A percentile compares a stretch with the other conserved stretches of the same genome.
phyloP scores from a whole-genome alignment of 225 moss, liverwort and hornwort species.

The Bryoerythrophyllum caledonicum region DNA sequence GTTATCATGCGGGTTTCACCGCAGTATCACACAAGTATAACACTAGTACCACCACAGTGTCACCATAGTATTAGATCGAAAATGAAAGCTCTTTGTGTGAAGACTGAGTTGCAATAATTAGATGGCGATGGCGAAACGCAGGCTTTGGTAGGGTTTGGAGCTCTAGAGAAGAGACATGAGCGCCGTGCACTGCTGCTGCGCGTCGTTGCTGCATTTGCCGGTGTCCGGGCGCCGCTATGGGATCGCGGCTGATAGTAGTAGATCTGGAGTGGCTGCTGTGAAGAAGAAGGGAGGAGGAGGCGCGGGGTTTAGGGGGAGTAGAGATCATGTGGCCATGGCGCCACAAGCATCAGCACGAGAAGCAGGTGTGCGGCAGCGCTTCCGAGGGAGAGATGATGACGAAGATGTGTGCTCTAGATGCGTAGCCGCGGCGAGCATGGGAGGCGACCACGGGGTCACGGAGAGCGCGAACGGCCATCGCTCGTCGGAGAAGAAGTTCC shows the following conservation, averaged over 20 bases:
- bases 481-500: constrained; percentile 50
- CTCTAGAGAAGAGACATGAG: not conserved
- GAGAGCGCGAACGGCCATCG: not conserved
- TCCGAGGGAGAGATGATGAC: not conserved
- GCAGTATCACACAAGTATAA: not conserved
- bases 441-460: not conserved
- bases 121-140: not conserved
- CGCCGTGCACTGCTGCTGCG: not conserved
- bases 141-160: not conserved
- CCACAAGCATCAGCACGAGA: constrained; percentile 10
- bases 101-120: not conserved
- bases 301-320: not conserved
- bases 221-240: not conserved
- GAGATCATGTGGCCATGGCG: constrained; percentile 41
- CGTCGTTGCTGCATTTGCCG: not conserved
- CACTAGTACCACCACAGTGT: not conserved
- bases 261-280: constrained; percentile 2
- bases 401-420: constrained; percentile 19
- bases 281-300: not conserved
- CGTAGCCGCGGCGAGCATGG: not conserved
- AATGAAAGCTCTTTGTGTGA: not conserved
- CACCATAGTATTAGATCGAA: not conserved
- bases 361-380: not conserved
- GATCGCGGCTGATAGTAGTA: not conserved
- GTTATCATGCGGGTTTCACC: not conserved